Base-by-base conservation (phyloP, 208 protist species). In the Blechomonas ayalai region DNA sequence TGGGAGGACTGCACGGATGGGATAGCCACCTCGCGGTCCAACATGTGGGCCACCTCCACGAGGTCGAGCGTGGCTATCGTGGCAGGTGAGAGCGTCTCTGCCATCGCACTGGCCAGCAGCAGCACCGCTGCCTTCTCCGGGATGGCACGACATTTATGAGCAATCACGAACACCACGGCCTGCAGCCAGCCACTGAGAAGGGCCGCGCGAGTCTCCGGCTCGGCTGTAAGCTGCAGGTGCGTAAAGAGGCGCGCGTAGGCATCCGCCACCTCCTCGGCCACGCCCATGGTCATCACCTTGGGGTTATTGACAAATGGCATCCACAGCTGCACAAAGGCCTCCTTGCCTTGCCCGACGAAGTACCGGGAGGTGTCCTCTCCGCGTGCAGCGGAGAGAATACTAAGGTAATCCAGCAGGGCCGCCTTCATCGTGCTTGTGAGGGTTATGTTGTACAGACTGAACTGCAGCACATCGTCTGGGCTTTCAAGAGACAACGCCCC, bases 121-220 rank as follows among this genome's bases (percentile, higher is more conserved):
- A 88, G 69, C 20, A 82, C 69, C 22, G 69, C 60, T 19, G 62
- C 67, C 59, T 90, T 94, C 52, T 94, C 86, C 37, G 53, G 56
- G 32, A 68, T 54, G 7, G 70, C 65, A 43, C 81, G 75, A 58
- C 86, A 90, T 45, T 76, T 66, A 6, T 54, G 73, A 35, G 62
- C 42, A 18, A 94, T 63, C 36, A 73, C 53, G 16, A 56, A 45
- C 15, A 67, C 65, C 16, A 58, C 50, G 0, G 74, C 69, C 37
- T 82, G 40, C 19, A 72, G 38, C 43, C 88, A 69, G 12, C 55
- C 46, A 19, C 45, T 20, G 12, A 70, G 44, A 24, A 84, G 37
- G 23, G 1, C 22, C 16, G 6, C 7, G 16, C 13, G 5, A n/a
- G 13, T 33, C 43, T 43, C 18, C 16, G 8, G 23, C 16, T 39